Evolutionary conservation across 352 stramenopile species (phyloP).

Genomic region (Discostella stelligera): DNA sequence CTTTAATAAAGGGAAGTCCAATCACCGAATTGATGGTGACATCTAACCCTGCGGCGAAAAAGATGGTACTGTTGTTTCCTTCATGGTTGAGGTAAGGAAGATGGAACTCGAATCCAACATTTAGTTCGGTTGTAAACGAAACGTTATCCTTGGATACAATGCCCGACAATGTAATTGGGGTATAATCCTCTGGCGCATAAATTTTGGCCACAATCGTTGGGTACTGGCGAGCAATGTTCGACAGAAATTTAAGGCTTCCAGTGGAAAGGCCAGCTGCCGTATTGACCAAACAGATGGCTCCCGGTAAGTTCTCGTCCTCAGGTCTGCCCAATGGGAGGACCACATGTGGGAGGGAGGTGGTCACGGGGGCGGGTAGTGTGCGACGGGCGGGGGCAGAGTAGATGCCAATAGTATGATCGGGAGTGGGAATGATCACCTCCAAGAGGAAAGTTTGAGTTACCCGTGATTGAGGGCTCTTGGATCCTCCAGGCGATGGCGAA

Average conservation of each 20-base stretch:
- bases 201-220: constrained; percentile 4
- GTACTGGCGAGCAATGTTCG: neutral
- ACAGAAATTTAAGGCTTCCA: neutral
- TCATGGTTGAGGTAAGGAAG: constrained; percentile 16
- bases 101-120: constrained; percentile 9
- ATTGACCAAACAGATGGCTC: neutral
- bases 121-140: constrained; percentile 1
- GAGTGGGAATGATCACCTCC: neutral
- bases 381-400: neutral
- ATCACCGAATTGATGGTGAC: constrained; percentile 12
- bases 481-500: no score
- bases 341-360: constrained; percentile 7
- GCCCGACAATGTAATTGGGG: constrained; percentile 15
- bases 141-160: neutral
- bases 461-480: no score
- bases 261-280: constrained; percentile 7
- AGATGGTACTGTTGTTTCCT: neutral
- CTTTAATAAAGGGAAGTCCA: constrained; percentile 20
- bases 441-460: no score
- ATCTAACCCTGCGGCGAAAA: constrained; percentile 1
- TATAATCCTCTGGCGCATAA: constrained; percentile 3
- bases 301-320: neutral
- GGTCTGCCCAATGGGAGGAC: neutral
- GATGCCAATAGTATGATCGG: neutral
- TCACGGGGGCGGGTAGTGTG: neutral